phyloP scores from a whole-genome alignment of 2,329 filamentous ascomycete genomes.

The Tolypocladium nubicola region DNA sequence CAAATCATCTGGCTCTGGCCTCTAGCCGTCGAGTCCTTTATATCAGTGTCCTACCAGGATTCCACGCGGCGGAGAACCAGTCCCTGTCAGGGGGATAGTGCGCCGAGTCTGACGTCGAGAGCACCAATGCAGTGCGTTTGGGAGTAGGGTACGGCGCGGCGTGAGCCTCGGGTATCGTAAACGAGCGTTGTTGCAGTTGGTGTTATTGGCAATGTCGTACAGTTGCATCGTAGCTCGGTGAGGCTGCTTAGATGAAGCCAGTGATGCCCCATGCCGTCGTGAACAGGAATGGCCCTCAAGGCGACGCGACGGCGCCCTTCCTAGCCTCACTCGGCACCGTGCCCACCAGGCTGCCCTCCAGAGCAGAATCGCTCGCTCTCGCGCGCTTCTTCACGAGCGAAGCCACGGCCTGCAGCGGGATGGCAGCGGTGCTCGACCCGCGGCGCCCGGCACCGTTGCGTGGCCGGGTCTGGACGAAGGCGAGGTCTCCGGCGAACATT shows the following conservation, averaged over 20 bases:
- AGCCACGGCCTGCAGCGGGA: neutral
- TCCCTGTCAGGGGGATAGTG: too few species aligned
- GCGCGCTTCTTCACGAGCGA: neutral
- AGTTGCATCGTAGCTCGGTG: too few species aligned
- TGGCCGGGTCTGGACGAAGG: slow-evolving; percentile 9
- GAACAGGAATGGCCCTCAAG: neutral
- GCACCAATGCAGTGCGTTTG: too few species aligned
- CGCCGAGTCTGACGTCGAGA: too few species aligned
- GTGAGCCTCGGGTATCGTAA: too few species aligned
- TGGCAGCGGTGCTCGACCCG: neutral
- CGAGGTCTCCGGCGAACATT: slow-evolving; percentile 19
- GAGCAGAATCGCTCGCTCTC: neutral
- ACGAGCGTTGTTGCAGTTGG: too few species aligned
- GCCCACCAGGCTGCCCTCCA: neutral
- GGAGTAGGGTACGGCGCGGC: too few species aligned
- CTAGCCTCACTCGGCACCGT: neutral
- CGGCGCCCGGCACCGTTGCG: neutral
- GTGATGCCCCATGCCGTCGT: neutral
- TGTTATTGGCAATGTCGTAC: too few species aligned
- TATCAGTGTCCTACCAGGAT: too few species aligned
- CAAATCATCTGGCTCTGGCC: too few species aligned
- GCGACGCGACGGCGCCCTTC: neutral
- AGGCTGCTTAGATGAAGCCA: neutral
- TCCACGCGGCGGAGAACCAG: neutral
- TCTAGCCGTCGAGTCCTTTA: neutral